Percentiles rank a stretch among this genome's conserved stretches.
Evolutionary conservation across 2,329 filamentous ascomycete species (phyloP).

Genomic region (Colletotrichum costaricense): DNA sequence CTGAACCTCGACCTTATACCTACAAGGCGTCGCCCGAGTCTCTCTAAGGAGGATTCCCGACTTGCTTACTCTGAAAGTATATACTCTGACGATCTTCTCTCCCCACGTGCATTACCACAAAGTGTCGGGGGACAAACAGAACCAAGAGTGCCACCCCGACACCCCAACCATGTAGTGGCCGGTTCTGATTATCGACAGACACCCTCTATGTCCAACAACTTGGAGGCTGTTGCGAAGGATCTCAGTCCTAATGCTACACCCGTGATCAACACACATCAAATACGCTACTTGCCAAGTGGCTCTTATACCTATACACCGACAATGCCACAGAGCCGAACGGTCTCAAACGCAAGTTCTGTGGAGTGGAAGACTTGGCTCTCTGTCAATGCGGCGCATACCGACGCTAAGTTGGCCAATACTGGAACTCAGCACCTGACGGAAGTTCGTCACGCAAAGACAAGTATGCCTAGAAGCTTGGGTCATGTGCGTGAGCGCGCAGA

Average conservation of each 20-base stretch:
- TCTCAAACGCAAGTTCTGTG: constrained; percentile 57
- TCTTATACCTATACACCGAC: constrained; percentile 33
- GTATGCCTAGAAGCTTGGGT: constrained; percentile 41
- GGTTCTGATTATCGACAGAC: neutral
- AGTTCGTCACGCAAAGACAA: constrained; percentile 36
- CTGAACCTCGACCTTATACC: constrained; percentile 49
- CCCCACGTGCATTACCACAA: neutral
- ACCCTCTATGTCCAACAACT: neutral
- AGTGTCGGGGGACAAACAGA: neutral
- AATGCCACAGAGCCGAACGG: constrained; percentile 47
- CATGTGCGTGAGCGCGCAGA: constrained; percentile 64
- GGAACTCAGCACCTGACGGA: neutral
- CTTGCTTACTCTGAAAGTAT: constrained; percentile 59
- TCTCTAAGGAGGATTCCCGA: constrained; percentile 52
- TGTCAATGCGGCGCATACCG: constrained; percentile 57
- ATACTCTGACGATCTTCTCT: constrained; percentile 52
- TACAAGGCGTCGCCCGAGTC: constrained; percentile 51
- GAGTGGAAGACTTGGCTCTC: constrained; percentile 69
- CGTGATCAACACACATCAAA: neutral
- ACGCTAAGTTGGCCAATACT: neutral
- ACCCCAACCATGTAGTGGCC: neutral
- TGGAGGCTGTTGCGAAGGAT: neutral
- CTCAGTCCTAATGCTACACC: neutral
- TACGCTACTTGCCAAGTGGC: neutral
- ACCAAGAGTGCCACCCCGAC: neutral